Evolutionary conservation across 139 green algal species (phyloP).

Genomic region (Mesotaenium endlicherianum): DNA sequence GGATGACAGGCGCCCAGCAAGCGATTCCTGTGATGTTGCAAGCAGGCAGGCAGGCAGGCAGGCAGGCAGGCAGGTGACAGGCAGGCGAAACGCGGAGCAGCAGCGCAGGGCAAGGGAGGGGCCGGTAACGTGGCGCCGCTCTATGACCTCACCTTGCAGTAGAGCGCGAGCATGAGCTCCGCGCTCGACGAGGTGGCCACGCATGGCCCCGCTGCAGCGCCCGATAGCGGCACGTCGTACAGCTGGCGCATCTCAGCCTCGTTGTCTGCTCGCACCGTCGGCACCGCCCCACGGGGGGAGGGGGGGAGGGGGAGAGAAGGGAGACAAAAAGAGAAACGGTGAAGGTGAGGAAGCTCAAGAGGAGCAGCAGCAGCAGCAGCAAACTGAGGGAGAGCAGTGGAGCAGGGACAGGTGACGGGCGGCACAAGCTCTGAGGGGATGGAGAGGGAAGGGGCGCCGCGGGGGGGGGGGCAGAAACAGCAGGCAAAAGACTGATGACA

Average conservation of each 20-base stretch:
- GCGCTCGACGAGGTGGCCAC: background rate
- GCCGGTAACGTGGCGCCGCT: background rate
- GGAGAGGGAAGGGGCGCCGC: background rate
- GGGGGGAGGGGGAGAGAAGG: background rate
- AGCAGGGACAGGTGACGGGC: too few species aligned
- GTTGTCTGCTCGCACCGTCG: background rate
- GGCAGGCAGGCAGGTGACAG: background rate
- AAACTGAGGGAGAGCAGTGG: too few species aligned
- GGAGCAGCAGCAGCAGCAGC: too few species aligned
- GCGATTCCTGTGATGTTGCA: background rate
- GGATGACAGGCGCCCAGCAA: too few species aligned
- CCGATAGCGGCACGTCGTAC: background rate
- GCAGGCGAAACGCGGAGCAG: background rate
- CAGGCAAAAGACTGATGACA: too few species aligned
- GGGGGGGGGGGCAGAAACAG: background rate
- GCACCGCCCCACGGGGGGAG: background rate
- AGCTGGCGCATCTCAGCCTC: slow-evolving; percentile 1
- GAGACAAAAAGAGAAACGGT: background rate
- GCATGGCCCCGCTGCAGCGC: background rate
- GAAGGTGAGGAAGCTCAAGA: background rate
- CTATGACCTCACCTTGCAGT: background rate
- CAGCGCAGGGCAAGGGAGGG: background rate
- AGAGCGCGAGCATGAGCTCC: background rate
- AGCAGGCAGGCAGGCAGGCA: background rate
- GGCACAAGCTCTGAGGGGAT: background rate